Evolutionary conservation across 805 yeast species (phyloP), one percentile per base, ranked within the genome.

Genomic region (Candida silvatica): DNA sequence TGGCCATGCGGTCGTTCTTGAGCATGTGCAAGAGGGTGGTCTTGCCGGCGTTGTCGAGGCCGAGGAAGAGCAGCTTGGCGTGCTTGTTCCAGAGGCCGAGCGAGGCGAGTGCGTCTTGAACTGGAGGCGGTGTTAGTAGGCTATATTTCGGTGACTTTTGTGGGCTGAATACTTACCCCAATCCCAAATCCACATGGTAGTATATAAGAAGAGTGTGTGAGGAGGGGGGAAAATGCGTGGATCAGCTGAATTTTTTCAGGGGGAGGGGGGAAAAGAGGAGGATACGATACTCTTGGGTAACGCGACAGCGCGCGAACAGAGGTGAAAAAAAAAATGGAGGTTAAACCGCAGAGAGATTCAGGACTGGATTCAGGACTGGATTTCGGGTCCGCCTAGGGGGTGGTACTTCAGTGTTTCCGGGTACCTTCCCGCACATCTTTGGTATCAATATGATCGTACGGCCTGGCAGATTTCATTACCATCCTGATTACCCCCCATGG

Each of bases 21-120:
- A 83, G 65, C 85, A 83, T 83, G 56, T 83, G 92, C 47, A 83
- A 64, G 45, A 83, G 62, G 17, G 95, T 85, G 37, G 98, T 90
- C 64, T 92, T 92, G 57, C 98, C 98, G 31, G 98, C 98, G 51
- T 92, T 92, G 62, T 92, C 98, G 43, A 92, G 77, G 41, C 98
- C 98, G 49, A 92, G 72, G 72, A 92, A 92, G 56, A 92, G 72
- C 52, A 92, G 71, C 66, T 94, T 86, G 65, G 96, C 96, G 59
- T 90, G 97, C 61, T 92, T 87, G 71, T 90, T 92, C 80, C 85
- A 74, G 46, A 83, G 66, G 45, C 94, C 94, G 34, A 83, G 67
- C 37, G 85, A 78, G 52, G 88, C 79, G 46, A 83, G 66, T 42
- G 80, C 73, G 54, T 82, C 88, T 65, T 76, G 80, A 59, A 80